Base-by-base conservation (phyloP, 2,329 filamentous ascomycete species). In the Sarocladiaceae sp. region DNA sequence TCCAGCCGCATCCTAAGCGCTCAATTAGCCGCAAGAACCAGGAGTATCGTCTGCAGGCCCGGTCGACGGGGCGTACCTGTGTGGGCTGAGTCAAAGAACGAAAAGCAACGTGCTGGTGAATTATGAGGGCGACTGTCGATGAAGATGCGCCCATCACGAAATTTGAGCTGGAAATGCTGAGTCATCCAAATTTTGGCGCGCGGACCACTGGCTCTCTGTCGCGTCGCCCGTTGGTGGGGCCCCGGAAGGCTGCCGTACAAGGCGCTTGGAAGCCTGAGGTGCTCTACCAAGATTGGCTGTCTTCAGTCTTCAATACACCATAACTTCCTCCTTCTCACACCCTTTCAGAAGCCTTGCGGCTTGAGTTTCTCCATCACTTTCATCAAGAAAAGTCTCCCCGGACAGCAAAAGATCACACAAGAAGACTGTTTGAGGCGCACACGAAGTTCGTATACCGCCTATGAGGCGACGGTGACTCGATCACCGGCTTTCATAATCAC, bases 1-100 rank as follows among this genome's bases (percentile, higher is more conserved):
- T 55, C 51, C 45, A 56, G 51, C 51, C 53, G 63, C 64, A 66
- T 66, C 34, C 27, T 51, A 53, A 48, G 44, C 50, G 27, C 4
- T 21, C 4, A 5, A n/a, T 26, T 18, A 23, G 23, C 7, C 12
- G 12, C 26, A 29, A n/a, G 23, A 12, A 33, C 16, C 12, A 15
- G 13, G 31, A 7, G 5, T n/a, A 6, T n/a, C 31, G 16, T 15
- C n/a, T 33, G 10, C 6, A 27, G 16, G 4, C 16, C 9, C 19
- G 4, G 6, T 16, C 13, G n/a, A n/a, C n/a, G 13, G 4, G 15
- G 13, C 37, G 9, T 41, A 41, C 37, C 37, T 41, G 37, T 12
- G 6, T n/a, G 23, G 6, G 24, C 3, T 15, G 7, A 27, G 11
- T 41, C 13, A 15, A 6, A 15, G 18, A n/a, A 27, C 23, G 29